Conservation (phyloP, 495 filamentous ascomycete species). For the Aspergillus heteromorphus region DNA sequence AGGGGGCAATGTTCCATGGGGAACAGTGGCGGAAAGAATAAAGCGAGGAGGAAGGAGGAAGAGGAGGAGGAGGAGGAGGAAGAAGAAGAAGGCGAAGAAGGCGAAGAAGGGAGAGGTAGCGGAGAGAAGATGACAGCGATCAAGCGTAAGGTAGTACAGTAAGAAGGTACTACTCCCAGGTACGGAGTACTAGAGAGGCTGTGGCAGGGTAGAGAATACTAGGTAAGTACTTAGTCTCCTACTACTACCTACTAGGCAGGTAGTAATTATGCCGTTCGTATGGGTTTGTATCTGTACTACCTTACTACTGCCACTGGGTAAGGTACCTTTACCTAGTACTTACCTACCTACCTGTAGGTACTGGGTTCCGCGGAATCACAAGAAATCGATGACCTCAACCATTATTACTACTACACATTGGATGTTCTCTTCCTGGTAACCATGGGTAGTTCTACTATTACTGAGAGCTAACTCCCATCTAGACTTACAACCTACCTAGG, state of each 20-base stretch:
- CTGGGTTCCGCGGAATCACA: background rate
- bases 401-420: too few species aligned
- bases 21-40: background rate
- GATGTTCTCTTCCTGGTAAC: too few species aligned
- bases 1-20: background rate
- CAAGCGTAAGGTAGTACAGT: background rate
- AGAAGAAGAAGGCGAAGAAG: conserved; percentile 7
- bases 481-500: too few species aligned
- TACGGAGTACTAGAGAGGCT: too few species aligned
- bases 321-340: too few species aligned
- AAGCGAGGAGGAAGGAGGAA: background rate
- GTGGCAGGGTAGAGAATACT: too few species aligned
- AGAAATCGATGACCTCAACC: background rate
- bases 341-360: background rate
- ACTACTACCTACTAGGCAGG: too few species aligned
- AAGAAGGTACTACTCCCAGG: background rate
- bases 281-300: too few species aligned
- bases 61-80: conserved; percentile 8
- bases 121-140: conserved; percentile 1
- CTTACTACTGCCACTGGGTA: background rate
- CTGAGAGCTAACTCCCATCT: too few species aligned
- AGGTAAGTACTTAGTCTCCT: too few species aligned
- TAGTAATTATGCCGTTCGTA: too few species aligned
- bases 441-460: too few species aligned
- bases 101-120: conserved; percentile 8